Evolutionary conservation across 805 yeast genomes (phyloP), one percentile per base, ranked within the genome.

Genomic region (Myxozyma neglecta): DNA sequence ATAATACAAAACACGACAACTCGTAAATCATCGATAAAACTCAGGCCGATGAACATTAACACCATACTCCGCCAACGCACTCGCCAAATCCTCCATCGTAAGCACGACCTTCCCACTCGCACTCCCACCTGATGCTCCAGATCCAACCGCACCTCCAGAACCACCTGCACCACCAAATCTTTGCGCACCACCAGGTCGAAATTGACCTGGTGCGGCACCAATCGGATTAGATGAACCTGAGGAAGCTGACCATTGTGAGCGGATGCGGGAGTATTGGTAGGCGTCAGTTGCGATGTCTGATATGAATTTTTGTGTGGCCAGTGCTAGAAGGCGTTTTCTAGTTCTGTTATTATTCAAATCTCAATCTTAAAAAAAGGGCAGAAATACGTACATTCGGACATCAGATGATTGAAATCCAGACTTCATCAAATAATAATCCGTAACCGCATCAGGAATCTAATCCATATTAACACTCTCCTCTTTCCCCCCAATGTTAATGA

Each of bases 241-340:
- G 9, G 61, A 39, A n/a, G 92, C 96, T 0, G 97, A 85, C 11
- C 90, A 85, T 4, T 89, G 80, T n/a, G 94, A 89, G 65, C 98
- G 82, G 67, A 94, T 94, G 63, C 98, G 80, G 8, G 97, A 89
- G 72, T 90, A 92, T 73, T 94, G 99, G 72, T 90, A 94, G 0
- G 99, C 97, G 72, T 94, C 98, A 14, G 91, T 90, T 1, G 99
- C 97, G 36, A 94, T 86, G 73, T 94, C 99, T 63, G 92, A 85
- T 34, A 94, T 83, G 73, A 94, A 94, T 72, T 94, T 94, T 71
- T 96, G 99, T 0, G 99, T 94, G 0, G 99, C 98, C 59, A 94
- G 78, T 0, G 98, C 97, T 53, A 94, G 78, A 42, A 94, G 77
- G 57, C 98, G 80, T 73, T 91, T 92, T 60, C 71, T 66, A 10